Evolutionary conservation across 2,329 filamentous ascomycete genomes (phyloP).

Genomic region (Trichoderma brevicompactum): DNA sequence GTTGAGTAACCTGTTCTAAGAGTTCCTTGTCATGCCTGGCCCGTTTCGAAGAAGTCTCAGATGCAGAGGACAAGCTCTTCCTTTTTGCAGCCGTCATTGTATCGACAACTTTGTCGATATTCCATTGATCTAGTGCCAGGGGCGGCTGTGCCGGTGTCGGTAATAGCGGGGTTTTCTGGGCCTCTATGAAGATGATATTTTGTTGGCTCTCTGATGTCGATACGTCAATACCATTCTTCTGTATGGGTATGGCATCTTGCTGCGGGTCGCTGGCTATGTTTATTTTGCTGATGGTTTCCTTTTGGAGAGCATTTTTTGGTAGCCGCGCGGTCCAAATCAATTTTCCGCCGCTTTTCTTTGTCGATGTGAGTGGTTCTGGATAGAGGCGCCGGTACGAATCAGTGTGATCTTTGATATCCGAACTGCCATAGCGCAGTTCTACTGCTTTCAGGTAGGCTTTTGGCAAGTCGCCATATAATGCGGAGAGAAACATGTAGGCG

Average conservation of each 20-base stretch:
- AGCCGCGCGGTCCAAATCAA: too few relatives aligned
- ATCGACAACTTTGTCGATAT: neutral
- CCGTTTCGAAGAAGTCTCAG: neutral
- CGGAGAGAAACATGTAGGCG: neutral
- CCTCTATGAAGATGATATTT: too few relatives aligned
- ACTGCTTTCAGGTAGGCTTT: neutral
- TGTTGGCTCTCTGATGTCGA: too few relatives aligned
- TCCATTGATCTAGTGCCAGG: neutral
- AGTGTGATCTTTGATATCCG: neutral
- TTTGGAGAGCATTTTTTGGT: too few relatives aligned
- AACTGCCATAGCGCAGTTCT: neutral
- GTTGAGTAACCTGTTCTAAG: neutral
- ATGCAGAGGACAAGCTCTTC: neutral
- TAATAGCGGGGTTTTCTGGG: too few relatives aligned
- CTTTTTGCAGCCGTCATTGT: neutral
- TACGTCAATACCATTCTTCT: too few relatives aligned
- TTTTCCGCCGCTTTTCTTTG: too few relatives aligned
- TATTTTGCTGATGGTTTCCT: too few relatives aligned
- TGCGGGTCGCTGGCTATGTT: too few relatives aligned
- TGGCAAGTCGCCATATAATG: neutral
- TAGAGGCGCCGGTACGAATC: neutral
- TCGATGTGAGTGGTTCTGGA: too few relatives aligned
- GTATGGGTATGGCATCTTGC: too few relatives aligned
- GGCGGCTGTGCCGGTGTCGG: neutral
- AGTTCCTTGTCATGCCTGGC: neutral